These are phyloP conservation scores for Yamadazyma sp. DNA, from an alignment of 805 yeast species.

Conservation along the genomic window DNA sequence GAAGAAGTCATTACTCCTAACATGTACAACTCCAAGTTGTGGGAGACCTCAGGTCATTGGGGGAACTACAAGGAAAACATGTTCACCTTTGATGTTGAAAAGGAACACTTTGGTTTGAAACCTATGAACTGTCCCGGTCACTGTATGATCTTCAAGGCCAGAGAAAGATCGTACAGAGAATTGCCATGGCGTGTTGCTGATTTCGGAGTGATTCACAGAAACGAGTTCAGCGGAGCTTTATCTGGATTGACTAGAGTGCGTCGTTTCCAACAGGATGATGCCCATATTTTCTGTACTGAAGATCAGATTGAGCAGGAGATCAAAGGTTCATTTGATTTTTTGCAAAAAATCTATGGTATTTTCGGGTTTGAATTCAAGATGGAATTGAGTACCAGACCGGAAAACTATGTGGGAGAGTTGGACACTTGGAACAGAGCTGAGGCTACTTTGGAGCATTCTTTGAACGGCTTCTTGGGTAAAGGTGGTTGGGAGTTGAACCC, in stretches of 20 bases:
- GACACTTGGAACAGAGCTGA: constrained; percentile 96
- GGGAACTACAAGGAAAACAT: constrained; percentile 95
- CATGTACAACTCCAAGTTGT: constrained; percentile 94
- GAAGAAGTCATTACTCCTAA: constrained; percentile 99
- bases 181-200: constrained; percentile 99
- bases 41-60: constrained; percentile 99
- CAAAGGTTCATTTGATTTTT: constrained; percentile 78
- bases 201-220: constrained; percentile 95
- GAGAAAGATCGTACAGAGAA: constrained; percentile 95
- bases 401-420: constrained; percentile 89
- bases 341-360: constrained; percentile 80
- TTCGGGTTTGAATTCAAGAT: constrained; percentile 94
- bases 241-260: constrained; percentile 92
- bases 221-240: constrained; percentile 93
- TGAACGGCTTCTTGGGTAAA: constrained; percentile 72
- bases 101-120: constrained; percentile 90
- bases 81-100: constrained; percentile 96
- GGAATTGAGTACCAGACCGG: constrained; percentile 97
- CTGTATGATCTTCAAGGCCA: constrained; percentile 85
- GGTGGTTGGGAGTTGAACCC: constrained; percentile 92
- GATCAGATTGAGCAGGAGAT: constrained; percentile 90
- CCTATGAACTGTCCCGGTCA: constrained; percentile 95
- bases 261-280: constrained; percentile 99
- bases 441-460: constrained; percentile 74
- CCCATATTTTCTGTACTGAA: constrained; percentile 93